phyloP scores from a whole-genome alignment of 1,284 basidiomycete genomes.

The Exobasidium rhododendri region DNA sequence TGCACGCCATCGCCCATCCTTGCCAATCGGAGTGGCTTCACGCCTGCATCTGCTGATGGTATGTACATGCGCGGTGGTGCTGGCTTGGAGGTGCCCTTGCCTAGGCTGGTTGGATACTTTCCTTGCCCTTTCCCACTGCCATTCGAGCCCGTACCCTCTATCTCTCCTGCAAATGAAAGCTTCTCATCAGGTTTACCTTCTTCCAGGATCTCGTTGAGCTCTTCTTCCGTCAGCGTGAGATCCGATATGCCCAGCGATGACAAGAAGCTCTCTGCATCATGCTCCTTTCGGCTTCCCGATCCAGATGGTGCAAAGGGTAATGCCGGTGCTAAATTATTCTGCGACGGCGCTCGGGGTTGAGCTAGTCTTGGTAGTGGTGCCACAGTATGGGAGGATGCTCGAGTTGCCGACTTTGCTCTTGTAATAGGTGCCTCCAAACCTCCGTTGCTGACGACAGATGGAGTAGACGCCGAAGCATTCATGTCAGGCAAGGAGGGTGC shows the following conservation, averaged over 20 bases:
- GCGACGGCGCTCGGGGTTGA: not conserved
- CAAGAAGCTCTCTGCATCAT: constrained; percentile 44
- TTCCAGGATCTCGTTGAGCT: constrained; percentile 29
- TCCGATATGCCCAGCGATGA: constrained; percentile 26
- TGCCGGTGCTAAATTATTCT: constrained; percentile 10
- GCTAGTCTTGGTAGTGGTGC: constrained; percentile 6
- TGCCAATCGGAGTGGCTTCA: constrained; percentile 43
- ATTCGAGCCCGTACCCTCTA: constrained; percentile 10
- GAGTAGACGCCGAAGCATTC: not conserved
- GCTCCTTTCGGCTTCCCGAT: constrained; percentile 29
- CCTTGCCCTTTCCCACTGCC: constrained; percentile 4
- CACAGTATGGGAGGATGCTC: not conserved
- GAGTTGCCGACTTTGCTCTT: not conserved
- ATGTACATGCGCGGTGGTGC: constrained; percentile 23
- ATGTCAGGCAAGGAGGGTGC: not conserved
- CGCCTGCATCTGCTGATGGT: constrained; percentile 32
- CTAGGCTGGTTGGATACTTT: constrained; percentile 11
- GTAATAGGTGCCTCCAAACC: not conserved
- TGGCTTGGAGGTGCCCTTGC: constrained; percentile 11
- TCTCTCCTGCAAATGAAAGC: constrained; percentile 13
- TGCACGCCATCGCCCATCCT: constrained; percentile 28
- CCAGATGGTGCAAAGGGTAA: constrained; percentile 36
- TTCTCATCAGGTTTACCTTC: constrained; percentile 21
- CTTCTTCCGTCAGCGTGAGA: constrained; percentile 28
- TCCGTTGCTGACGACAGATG: not conserved